Evolutionary conservation across 331 rosid species (phyloP).

Genomic region (Rosa hybrid): DNA sequence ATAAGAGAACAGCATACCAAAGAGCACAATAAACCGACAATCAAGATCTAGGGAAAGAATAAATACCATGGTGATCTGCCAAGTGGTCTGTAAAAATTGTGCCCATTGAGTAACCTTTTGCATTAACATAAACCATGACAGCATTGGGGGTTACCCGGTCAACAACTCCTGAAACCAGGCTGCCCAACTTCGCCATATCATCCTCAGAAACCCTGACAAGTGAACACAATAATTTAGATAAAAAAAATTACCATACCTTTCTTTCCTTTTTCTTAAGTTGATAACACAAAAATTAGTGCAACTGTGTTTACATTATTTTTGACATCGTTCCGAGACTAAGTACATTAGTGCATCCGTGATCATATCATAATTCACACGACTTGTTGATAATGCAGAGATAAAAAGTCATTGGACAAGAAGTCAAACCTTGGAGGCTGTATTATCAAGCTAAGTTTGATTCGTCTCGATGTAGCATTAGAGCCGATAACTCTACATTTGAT

Average conservation of each 20-base stretch:
- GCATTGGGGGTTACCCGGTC: constrained; percentile 61
- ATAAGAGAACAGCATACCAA: constrained; percentile 16
- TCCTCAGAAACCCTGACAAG: constrained; percentile 75
- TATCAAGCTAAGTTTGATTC: constrained; percentile 86
- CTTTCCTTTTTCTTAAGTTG: not conserved
- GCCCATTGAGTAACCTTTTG: constrained; percentile 66
- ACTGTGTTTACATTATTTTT: not conserved
- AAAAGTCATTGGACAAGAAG: constrained; percentile 15
- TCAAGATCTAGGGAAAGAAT: not conserved
- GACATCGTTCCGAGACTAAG: not conserved
- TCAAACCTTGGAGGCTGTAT: constrained; percentile 78
- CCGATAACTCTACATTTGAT: constrained; percentile 80
- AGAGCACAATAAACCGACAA: not conserved
- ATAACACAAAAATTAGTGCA: not conserved
- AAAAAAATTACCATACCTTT: not conserved
- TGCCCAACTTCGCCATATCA: constrained; percentile 61
- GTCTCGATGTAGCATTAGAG: constrained; percentile 64
- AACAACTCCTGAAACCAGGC: constrained; percentile 82
- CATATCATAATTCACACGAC: not conserved
- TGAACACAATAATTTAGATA: not conserved
- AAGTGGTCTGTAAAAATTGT: constrained; percentile 75
- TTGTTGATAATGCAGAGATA: not conserved
- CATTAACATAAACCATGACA: constrained; percentile 61
- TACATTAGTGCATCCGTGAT: not conserved
- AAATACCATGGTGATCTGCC: constrained; percentile 88